Evolutionary conservation across 306 rosid species (phyloP).

Genomic region (Ziziphus jujuba): DNA sequence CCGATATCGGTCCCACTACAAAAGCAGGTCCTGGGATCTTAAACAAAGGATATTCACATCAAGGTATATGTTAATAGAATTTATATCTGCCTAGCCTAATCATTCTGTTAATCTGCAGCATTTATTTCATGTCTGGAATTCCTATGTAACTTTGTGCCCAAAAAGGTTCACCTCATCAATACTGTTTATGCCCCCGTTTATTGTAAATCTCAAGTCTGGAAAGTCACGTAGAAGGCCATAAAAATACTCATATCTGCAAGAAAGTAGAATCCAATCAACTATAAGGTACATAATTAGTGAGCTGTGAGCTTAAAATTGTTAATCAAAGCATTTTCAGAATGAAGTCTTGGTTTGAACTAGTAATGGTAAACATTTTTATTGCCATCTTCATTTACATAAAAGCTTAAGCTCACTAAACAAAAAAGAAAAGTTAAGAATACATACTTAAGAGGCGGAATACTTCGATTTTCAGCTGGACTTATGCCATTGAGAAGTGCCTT

Average conservation of each 20-base stretch:
- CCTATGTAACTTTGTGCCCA: slow-evolving; percentile 1
- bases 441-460: slow-evolving; percentile 92
- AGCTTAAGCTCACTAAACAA: slow-evolving; percentile 14
- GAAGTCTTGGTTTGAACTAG: background rate
- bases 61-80: background rate
- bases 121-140: background rate
- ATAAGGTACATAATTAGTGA: slow-evolving; percentile 5
- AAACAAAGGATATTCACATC: background rate
- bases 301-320: background rate
- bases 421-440: slow-evolving; percentile 21
- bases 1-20: too few species aligned
- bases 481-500: slow-evolving; percentile 93
- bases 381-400: background rate
- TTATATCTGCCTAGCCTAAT: background rate
- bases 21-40: too few species aligned
- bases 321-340: slow-evolving; percentile 3
- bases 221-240: slow-evolving; percentile 93
- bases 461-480: slow-evolving; percentile 96
- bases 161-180: slow-evolving; percentile 74
- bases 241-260: slow-evolving; percentile 83
- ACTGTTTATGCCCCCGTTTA: slow-evolving; percentile 84
- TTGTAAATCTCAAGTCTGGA: slow-evolving; percentile 94
- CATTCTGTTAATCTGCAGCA: background rate
- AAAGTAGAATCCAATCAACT: slow-evolving; percentile 9
- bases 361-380: background rate